phyloP scores from a whole-genome alignment of 2,329 filamentous ascomycete genomes.

The Penicillium oxalicum region DNA sequence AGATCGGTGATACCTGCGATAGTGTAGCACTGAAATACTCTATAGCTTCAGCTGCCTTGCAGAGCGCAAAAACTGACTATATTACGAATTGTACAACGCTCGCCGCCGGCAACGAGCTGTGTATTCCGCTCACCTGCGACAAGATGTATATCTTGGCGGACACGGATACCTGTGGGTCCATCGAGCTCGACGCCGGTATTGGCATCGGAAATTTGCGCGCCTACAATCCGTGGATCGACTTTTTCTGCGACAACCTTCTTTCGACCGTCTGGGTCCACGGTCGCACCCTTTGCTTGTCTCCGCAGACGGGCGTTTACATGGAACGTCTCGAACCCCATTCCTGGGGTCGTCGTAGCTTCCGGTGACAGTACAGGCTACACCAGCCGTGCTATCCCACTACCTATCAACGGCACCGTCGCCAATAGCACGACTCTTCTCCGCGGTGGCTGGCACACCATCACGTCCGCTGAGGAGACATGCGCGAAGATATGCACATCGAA shows the following conservation, averaged over 20 bases:
- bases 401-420: slow-evolving; percentile 14
- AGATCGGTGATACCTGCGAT: background rate
- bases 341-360: too few species aligned
- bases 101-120: background rate
- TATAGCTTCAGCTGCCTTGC: background rate
- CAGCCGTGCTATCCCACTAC: slow-evolving; percentile 1
- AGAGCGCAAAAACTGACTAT: background rate
- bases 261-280: background rate
- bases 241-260: background rate
- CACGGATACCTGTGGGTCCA: background rate
- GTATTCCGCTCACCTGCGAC: background rate
- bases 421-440: slow-evolving; percentile 14
- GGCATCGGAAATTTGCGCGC: background rate
- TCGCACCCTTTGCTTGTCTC: background rate
- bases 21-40: background rate
- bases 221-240: background rate
- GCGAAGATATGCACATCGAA: too few species aligned
- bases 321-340: too few species aligned
- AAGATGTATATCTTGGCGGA: background rate
- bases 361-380: too few species aligned
- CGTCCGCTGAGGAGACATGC: too few species aligned
- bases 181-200: background rate
- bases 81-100: background rate
- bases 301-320: background rate
- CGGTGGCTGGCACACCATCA: slow-evolving; percentile 15